Evolutionary conservation across 2,329 filamentous ascomycete genomes (phyloP).

Genomic region (Albophoma yamanashiensis): DNA sequence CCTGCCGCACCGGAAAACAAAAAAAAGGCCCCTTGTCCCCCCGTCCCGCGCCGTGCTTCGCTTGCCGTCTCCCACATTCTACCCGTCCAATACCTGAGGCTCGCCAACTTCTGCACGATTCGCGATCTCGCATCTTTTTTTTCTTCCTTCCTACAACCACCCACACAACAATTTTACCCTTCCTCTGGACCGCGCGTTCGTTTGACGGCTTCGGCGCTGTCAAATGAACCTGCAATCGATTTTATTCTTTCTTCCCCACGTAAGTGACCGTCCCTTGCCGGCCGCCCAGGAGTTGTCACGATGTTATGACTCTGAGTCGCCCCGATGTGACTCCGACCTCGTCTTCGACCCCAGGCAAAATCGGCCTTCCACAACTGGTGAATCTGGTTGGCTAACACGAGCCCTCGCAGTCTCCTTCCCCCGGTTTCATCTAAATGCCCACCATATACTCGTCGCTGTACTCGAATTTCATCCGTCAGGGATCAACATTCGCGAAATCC

Average conservation of each 20-base stretch:
- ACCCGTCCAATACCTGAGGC: constrained; percentile 1
- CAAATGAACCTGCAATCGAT: constrained; percentile 95
- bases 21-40: not conserved
- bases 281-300: not conserved
- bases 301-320: not conserved
- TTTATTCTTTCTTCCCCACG: constrained; percentile 49
- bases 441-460: constrained; percentile 58
- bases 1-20: not conserved
- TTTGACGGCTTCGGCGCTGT: constrained; percentile 79
- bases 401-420: constrained; percentile 37
- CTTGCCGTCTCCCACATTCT: constrained; percentile 1
- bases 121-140: constrained; percentile 4
- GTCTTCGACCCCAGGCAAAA: not conserved
- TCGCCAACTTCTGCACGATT: not conserved
- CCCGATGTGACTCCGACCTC: not conserved
- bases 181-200: constrained; percentile 61
- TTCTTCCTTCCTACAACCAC: constrained; percentile 2
- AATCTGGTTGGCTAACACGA: not conserved
- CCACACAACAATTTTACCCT: constrained; percentile 10
- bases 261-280: constrained; percentile 30
- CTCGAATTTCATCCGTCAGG: constrained; percentile 86
- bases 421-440: constrained; percentile 82
- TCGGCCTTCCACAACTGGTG: not conserved
- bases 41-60: not conserved
- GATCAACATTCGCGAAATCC: constrained; percentile 75